phyloP scores from a whole-genome alignment of 768 basidiomycete species.

The Trametopsis cervina region DNA sequence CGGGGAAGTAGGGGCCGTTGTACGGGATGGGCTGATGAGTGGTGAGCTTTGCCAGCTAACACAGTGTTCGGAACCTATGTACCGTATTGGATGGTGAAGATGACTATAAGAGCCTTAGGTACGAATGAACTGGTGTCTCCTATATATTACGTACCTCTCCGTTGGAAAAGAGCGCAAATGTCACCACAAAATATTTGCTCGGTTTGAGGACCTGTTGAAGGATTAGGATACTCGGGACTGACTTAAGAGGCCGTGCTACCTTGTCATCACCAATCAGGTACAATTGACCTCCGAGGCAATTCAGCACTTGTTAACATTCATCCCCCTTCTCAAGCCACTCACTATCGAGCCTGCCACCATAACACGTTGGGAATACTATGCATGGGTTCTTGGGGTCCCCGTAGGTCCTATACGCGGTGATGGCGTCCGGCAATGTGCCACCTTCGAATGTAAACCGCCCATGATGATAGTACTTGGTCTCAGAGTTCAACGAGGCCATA shows the following conservation, averaged over 20 bases:
- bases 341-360: conserved; percentile 48
- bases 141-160: conserved; percentile 38
- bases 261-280: conserved; percentile 46
- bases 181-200: conserved; percentile 45
- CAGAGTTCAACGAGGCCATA: conserved; percentile 10
- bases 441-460: conserved; percentile 46
- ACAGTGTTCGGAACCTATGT: conserved; percentile 2
- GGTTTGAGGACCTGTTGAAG: conserved; percentile 40
- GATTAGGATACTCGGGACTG: no score
- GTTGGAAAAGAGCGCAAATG: conserved; percentile 51
- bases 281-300: conserved; percentile 29
- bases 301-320: not conserved
- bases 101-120: conserved; percentile 30
- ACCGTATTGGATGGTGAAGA: conserved; percentile 60
- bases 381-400: conserved; percentile 46
- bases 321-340: conserved; percentile 15
- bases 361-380: conserved; percentile 52
- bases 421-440: conserved; percentile 46
- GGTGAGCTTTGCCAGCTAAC: not conserved
- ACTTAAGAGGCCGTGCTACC: no score
- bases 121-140: not conserved
- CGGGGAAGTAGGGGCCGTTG: conserved; percentile 54
- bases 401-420: conserved; percentile 52
- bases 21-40: conserved; percentile 39
- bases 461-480: conserved; percentile 44